phyloP scores from a whole-genome alignment of 108 stramenopile genomes.

The Fragilariopsis cylindrus region DNA sequence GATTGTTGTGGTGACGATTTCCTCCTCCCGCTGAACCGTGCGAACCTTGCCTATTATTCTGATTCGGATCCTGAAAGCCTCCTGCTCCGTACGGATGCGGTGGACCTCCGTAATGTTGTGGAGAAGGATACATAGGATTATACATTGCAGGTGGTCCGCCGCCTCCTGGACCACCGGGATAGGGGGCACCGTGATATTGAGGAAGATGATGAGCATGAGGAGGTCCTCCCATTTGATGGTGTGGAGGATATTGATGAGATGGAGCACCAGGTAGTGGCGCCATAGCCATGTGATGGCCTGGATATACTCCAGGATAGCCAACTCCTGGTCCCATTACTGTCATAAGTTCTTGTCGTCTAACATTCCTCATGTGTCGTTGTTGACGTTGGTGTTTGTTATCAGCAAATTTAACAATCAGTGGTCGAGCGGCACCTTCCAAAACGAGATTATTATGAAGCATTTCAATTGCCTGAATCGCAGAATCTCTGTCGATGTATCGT shows the following conservation, averaged over 20 bases:
- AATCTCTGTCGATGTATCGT: constrained; percentile 73
- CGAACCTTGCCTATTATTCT: background rate
- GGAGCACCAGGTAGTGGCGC: constrained; percentile 31
- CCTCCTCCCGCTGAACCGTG: background rate
- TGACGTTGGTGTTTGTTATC: constrained; percentile 75
- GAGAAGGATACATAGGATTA: constrained; percentile 30
- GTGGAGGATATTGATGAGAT: constrained; percentile 11
- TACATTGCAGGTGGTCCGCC: constrained; percentile 4
- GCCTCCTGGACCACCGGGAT: background rate
- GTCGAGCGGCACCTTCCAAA: constrained; percentile 87
- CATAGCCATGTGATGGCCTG: constrained; percentile 34
- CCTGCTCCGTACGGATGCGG: background rate
- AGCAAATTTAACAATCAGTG: constrained; percentile 89
- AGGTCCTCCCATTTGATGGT: background rate
- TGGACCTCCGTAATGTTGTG: constrained; percentile 33
- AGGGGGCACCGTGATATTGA: constrained; percentile 12
- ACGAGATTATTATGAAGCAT: constrained; percentile 86
- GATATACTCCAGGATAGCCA: constrained; percentile 23
- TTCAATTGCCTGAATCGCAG: constrained; percentile 85
- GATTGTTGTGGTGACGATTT: constrained; percentile 8
- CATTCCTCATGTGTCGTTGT: constrained; percentile 49
- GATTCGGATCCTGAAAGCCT: constrained; percentile 9
- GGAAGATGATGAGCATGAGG: background rate
- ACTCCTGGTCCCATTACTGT: constrained; percentile 22
- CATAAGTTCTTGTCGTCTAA: constrained; percentile 48